These are phyloP conservation scores for Annona squamosa DNA, from an alignment of 164 flowering plant species.

Conservation along the genomic window DNA sequence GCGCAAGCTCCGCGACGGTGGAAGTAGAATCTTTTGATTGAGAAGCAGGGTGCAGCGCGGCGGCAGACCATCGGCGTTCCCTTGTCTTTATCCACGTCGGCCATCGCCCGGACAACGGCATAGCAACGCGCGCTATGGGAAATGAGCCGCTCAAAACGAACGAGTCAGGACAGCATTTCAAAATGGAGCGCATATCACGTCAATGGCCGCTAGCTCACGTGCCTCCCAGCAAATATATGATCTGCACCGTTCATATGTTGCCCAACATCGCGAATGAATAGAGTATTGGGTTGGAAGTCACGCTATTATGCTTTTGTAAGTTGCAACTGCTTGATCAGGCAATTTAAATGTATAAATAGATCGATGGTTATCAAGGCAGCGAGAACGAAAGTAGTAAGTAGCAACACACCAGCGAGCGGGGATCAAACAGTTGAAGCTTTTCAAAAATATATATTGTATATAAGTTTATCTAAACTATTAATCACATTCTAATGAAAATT, in stretches of 20 bases:
- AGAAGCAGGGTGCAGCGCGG: not conserved
- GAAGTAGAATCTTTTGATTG: not conserved
- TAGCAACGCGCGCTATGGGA: not conserved
- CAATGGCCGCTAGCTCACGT: not conserved
- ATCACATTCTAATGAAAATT: no score
- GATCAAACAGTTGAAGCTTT: no score
- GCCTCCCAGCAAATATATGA: not conserved
- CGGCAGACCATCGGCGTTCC: not conserved
- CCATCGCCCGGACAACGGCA: conserved; percentile 3
- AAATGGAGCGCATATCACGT: not conserved
- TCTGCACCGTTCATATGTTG: not conserved
- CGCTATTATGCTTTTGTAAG: no score
- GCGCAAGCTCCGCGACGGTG: no score
- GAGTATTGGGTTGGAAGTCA: not conserved
- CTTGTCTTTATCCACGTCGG: not conserved
- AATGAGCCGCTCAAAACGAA: not conserved
- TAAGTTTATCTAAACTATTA: no score
- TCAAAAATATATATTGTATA: no score
- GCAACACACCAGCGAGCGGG: no score
- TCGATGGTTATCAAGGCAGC: no score
- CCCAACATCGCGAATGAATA: not conserved
- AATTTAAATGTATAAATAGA: no score
- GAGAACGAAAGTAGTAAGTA: no score
- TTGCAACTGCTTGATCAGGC: no score
- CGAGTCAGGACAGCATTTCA: not conserved